Conservation (phyloP, 305 asterid genomes). For the Fraxinus angustifolia region DNA sequence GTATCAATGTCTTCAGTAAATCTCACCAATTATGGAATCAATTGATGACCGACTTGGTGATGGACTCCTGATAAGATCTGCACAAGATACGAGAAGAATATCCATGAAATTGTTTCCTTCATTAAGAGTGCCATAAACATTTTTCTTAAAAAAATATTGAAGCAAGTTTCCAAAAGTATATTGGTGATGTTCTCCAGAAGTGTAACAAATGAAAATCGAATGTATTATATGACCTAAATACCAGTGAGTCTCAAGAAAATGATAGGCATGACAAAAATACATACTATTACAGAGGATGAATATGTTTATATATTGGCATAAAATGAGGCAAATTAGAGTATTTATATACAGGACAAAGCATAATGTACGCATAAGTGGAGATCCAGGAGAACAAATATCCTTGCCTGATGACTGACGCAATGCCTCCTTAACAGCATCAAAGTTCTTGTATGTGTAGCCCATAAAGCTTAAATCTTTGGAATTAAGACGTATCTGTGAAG, state of each 20-base stretch:
- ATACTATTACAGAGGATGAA: background rate
- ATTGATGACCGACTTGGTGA: slow-evolving; percentile 54
- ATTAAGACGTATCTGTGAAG: slow-evolving; percentile 41
- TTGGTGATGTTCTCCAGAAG: background rate
- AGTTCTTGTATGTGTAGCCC: slow-evolving; percentile 63
- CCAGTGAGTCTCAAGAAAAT: background rate
- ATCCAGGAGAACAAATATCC: slow-evolving; percentile 2
- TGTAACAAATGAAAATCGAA: background rate
- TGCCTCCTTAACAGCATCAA: slow-evolving; percentile 59
- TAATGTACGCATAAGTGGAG: background rate
- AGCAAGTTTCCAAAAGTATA: background rate
- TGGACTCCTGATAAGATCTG: slow-evolving; percentile 52
- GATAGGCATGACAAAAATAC: background rate
- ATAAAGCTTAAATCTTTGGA: slow-evolving; percentile 57
- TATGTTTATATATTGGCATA: background rate
- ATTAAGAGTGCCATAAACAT: background rate
- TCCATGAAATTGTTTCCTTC: background rate
- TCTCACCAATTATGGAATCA: slow-evolving; percentile 52
- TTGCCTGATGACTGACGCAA: slow-evolving; percentile 47
- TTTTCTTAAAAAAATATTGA: background rate
- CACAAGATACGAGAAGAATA: slow-evolving; percentile 14
- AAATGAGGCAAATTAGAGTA: background rate
- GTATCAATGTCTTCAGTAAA: background rate
- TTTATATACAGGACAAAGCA: background rate
- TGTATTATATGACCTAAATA: background rate